Conservation (phyloP, 495 filamentous ascomycete genomes). For the Mytilinidion resinicola region DNA sequence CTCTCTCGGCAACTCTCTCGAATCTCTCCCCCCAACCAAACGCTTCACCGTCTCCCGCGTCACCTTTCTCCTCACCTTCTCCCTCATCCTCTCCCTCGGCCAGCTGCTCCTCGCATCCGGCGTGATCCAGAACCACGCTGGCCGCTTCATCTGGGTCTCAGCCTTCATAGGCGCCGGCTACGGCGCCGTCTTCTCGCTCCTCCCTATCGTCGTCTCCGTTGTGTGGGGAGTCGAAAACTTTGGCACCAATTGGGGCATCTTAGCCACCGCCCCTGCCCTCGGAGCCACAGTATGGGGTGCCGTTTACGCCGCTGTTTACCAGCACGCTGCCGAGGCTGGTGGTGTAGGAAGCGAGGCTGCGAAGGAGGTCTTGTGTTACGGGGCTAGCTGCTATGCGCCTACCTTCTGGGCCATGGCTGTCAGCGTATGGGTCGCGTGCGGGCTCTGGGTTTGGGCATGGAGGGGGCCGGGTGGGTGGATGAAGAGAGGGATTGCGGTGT, state of each 20-base stretch:
- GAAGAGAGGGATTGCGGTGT: conserved; percentile 71
- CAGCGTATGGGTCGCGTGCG: conserved; percentile 71
- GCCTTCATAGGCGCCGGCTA: conserved; percentile 82
- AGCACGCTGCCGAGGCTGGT: conserved; percentile 39
- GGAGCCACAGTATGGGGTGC: conserved; percentile 82
- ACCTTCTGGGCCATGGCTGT: conserved; percentile 76
- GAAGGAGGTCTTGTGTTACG: conserved; percentile 59
- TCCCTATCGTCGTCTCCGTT: conserved; percentile 84
- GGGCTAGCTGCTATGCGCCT: conserved; percentile 66
- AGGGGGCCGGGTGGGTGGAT: conserved; percentile 69
- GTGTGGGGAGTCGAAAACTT: conserved; percentile 99
- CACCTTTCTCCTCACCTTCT: conserved; percentile 67
- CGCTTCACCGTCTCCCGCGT: conserved; percentile 66
- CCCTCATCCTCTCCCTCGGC: conserved; percentile 68
- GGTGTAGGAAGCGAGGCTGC: conserved; percentile 29
- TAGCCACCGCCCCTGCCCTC: conserved; percentile 79
- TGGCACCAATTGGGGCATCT: conserved; percentile 94
- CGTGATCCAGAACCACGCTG: conserved; percentile 54
- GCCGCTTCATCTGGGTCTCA: conserved; percentile 74
- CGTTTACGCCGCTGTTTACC: conserved; percentile 75
- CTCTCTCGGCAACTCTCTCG: conserved; percentile 33
- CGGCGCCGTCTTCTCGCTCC: conserved; percentile 80
- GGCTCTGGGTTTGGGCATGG: conserved; percentile 73
- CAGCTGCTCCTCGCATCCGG: conserved; percentile 70
- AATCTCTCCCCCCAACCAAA: conserved; percentile 28